A percentile compares a stretch with the other conserved stretches of the same genome.
phyloP scores from a whole-genome alignment of 1,284 basidiomycete species.

The Ceratobasidium sp. region DNA sequence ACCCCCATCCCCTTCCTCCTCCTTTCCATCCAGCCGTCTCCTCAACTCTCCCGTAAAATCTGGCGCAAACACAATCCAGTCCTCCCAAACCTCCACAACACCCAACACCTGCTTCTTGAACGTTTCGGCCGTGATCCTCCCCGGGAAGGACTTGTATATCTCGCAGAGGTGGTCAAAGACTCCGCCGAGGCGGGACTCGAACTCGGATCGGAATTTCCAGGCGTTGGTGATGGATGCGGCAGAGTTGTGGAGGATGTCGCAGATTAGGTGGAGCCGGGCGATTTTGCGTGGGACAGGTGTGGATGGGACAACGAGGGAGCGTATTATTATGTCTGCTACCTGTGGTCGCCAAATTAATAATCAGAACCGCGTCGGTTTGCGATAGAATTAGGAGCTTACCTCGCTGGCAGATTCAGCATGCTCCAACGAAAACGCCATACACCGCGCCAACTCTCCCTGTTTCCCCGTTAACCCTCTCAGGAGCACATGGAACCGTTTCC shows the following conservation, averaged over 20 bases:
- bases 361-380: not conserved
- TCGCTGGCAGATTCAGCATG: slow-evolving; percentile 94
- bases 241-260: slow-evolving; percentile 97
- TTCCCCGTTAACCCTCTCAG: slow-evolving; percentile 86
- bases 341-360: slow-evolving; percentile 51
- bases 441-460: slow-evolving; percentile 89
- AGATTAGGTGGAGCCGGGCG: slow-evolving; percentile 92
- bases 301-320: slow-evolving; percentile 82
- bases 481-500: slow-evolving; percentile 88
- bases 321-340: slow-evolving; percentile 87
- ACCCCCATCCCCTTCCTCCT: slow-evolving; percentile 53
- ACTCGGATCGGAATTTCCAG: slow-evolving; percentile 94
- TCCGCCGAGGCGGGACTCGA: slow-evolving; percentile 84
- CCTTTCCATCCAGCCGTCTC: slow-evolving; percentile 72
- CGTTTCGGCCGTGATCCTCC: slow-evolving; percentile 90
- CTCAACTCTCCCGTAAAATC: slow-evolving; percentile 81
- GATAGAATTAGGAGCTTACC: slow-evolving; percentile 67
- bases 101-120: slow-evolving; percentile 90
- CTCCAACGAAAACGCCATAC: slow-evolving; percentile 95
- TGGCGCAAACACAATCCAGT: slow-evolving; percentile 92
- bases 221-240: slow-evolving; percentile 87
- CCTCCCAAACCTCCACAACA: slow-evolving; percentile 93
- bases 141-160: slow-evolving; percentile 91
- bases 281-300: slow-evolving; percentile 97
- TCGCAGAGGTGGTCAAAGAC: slow-evolving; percentile 95